phyloP scores from a whole-genome alignment of 257 asterid genomes.

The Perilla frutescens region DNA sequence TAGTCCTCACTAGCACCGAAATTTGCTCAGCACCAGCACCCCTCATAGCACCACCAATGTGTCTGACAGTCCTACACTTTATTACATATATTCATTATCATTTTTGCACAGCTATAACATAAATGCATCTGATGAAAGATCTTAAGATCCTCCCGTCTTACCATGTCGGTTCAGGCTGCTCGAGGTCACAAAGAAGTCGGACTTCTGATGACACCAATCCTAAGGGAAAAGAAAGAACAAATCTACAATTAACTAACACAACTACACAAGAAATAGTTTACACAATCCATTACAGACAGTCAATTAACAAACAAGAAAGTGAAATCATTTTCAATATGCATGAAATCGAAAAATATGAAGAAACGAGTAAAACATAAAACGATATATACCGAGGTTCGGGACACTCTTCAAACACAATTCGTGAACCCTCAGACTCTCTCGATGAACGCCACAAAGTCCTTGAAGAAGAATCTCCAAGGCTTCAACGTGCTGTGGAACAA shows the following conservation, averaged over 20 bases:
- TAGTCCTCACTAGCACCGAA: constrained; percentile 81
- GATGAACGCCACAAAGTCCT: constrained; percentile 88
- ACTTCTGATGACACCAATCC: constrained; percentile 88
- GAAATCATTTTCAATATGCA: background rate
- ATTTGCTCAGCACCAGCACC: constrained; percentile 95
- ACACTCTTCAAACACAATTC: constrained; percentile 87
- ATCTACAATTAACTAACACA: constrained; percentile 1
- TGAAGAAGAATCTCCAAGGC: constrained; percentile 96
- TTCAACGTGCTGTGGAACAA: constrained; percentile 79
- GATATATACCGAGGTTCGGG: constrained; percentile 71
- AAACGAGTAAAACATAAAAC: background rate
- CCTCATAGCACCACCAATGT: constrained; percentile 94
- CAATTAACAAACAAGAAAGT: background rate
- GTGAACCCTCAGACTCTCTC: constrained; percentile 79
- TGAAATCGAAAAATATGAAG: constrained; percentile 3
- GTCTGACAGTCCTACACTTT: constrained; percentile 75
- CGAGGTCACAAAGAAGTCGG: constrained; percentile 90
- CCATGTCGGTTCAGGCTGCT: constrained; percentile 96
- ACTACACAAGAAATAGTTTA: background rate
- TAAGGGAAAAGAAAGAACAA: constrained; percentile 36
- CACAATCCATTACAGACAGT: background rate
- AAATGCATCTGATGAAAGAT: constrained; percentile 9
- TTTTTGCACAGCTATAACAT: constrained; percentile 13
- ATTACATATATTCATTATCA: constrained; percentile 26
- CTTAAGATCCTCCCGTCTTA: constrained; percentile 38